A percentile compares a stretch with the other conserved stretches of the same genome.
Conservation (phyloP, 139 green algal species). For the Medakamo hakoo region DNA sequence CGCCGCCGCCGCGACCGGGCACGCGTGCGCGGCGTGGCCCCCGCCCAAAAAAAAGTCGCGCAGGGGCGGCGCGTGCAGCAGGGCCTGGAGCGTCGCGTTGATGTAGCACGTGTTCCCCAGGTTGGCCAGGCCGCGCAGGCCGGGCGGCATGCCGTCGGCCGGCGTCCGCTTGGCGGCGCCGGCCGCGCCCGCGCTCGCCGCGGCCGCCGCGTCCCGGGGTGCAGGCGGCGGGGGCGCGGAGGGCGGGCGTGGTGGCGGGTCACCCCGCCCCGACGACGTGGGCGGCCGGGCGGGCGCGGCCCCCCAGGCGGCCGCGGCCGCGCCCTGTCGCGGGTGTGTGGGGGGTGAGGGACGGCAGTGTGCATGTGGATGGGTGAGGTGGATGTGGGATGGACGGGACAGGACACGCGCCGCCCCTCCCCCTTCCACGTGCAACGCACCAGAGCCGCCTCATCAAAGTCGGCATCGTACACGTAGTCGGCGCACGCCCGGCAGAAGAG, state of each 20-base stretch:
- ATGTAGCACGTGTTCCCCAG: constrained; percentile 96
- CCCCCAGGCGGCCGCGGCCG: not conserved
- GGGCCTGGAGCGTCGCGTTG: constrained; percentile 76
- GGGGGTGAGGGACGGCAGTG: not conserved
- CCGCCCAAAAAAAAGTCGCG: constrained; percentile 48
- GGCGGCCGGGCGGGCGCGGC: no score
- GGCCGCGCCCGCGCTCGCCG: no score
- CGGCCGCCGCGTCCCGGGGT: not conserved
- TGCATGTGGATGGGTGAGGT: not conserved
- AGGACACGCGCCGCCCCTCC: not conserved
- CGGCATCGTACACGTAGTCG: constrained; percentile 46
- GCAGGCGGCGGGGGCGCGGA: not conserved
- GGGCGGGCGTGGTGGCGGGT: not conserved
- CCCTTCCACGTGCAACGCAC: constrained; percentile 4
- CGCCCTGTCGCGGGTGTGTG: not conserved
- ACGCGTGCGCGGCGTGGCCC: constrained; percentile 32
- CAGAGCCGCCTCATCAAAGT: constrained; percentile 37
- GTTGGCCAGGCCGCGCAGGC: constrained; percentile 80
- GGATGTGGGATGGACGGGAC: not conserved
- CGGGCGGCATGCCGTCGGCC: constrained; percentile 14
- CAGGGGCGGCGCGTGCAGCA: constrained; percentile 67
- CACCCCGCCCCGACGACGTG: not conserved
- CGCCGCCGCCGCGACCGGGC: constrained; percentile 7
- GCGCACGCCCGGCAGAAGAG: constrained; percentile 54
- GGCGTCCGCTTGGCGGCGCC: not conserved